phyloP scores from a whole-genome alignment of 179 eudicot species.

The Corrigiola litoralis region DNA sequence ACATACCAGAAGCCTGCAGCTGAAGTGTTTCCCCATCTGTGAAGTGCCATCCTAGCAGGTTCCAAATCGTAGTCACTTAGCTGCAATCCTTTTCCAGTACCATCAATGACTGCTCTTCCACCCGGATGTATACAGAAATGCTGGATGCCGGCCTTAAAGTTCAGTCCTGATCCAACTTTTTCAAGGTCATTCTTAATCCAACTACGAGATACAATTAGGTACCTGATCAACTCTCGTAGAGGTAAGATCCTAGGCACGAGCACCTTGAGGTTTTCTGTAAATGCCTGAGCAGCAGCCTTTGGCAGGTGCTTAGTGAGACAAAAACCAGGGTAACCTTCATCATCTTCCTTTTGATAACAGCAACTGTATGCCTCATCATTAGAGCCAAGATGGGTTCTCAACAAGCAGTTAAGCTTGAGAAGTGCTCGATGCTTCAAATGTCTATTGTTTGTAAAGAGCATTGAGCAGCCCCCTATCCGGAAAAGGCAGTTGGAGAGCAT shows the following conservation, averaged over 20 bases:
- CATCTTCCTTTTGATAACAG: constrained; percentile 65
- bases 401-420: constrained; percentile 47
- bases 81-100: constrained; percentile 48
- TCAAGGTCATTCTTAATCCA: constrained; percentile 29
- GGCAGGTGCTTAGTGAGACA: constrained; percentile 45
- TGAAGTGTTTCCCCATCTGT: constrained; percentile 70
- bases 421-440: constrained; percentile 34
- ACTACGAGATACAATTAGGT: constrained; percentile 18
- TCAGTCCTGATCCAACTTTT: constrained; percentile 36
- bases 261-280: constrained; percentile 37
- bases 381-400: constrained; percentile 63
- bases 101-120: constrained; percentile 63
- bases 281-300: constrained; percentile 42
- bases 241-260: constrained; percentile 48
- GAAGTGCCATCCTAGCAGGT: constrained; percentile 68
- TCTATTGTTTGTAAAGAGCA: constrained; percentile 60
- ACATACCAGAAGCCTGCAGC: constrained; percentile 84
- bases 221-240: constrained; percentile 31
- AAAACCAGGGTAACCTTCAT: constrained; percentile 46
- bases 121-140: constrained; percentile 55
- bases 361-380: constrained; percentile 62
- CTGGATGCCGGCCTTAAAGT: constrained; percentile 42
- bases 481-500: constrained; percentile 82
- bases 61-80: constrained; percentile 51
- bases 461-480: constrained; percentile 73